Evolutionary conservation across 202 grass and related monocot genomes (phyloP).

Genomic region (Bolboschoenoplectus hybrid): DNA sequence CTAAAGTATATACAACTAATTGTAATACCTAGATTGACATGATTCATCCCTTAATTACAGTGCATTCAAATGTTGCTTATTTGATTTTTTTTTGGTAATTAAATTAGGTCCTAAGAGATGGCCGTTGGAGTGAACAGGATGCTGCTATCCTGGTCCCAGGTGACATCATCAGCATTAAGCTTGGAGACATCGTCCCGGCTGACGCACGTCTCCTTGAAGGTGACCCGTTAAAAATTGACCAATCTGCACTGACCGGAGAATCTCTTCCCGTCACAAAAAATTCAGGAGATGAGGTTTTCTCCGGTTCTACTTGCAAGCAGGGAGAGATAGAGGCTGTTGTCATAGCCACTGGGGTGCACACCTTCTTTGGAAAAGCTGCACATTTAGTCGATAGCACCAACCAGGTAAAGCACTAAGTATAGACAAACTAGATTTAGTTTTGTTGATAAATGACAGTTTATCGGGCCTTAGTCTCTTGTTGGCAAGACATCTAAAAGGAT

Average conservation of each 20-base stretch:
- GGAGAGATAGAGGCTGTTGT: conserved; percentile 74
- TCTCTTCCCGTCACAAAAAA: conserved; percentile 72
- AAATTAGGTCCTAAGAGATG: conserved; percentile 67
- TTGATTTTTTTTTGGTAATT: neutral
- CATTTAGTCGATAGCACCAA: conserved; percentile 81
- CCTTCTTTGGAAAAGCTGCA: conserved; percentile 63
- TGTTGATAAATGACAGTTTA: neutral
- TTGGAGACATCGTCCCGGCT: conserved; percentile 78
- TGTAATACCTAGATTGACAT: neutral
- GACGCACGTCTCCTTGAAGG: conserved; percentile 71
- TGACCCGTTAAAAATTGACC: conserved; percentile 80
- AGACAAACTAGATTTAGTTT: conserved; percentile 5
- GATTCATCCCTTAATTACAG: conserved; percentile 12
- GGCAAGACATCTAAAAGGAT: neutral
- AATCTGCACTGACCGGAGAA: conserved; percentile 86
- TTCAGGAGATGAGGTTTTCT: conserved; percentile 66
- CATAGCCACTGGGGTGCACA: conserved; percentile 58
- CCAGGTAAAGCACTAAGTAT: conserved; percentile 37
- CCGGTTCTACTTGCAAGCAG: conserved; percentile 94
- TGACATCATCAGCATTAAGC: conserved; percentile 81
- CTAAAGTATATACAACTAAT: neutral
- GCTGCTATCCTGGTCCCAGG: conserved; percentile 68
- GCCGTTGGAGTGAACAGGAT: conserved; percentile 67
- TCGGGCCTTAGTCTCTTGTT: neutral
- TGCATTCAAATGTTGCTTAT: conserved; percentile 1